Conservation (phyloP, 495 filamentous ascomycete genomes). For the Hypoxylon cercidicola region DNA sequence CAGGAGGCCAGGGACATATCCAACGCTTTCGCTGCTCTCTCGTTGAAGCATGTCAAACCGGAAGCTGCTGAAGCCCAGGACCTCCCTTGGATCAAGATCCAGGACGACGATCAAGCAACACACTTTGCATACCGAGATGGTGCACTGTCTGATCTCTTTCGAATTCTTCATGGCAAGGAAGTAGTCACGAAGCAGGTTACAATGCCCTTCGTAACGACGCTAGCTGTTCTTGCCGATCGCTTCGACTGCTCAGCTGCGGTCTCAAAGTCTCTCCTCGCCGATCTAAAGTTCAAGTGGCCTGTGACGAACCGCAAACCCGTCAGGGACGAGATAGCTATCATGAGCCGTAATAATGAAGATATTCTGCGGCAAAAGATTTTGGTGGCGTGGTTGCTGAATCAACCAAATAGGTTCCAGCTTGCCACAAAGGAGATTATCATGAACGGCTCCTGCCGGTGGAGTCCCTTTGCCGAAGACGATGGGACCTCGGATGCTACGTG, state of each 20-base stretch:
- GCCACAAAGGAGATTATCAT: conserved; percentile 71
- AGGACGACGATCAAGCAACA: conserved; percentile 69
- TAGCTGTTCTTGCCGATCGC: conserved; percentile 73
- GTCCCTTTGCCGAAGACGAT: conserved; percentile 52
- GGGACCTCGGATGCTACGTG: conserved; percentile 60
- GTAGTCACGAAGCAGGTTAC: conserved; percentile 49
- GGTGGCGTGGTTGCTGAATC: conserved; percentile 67
- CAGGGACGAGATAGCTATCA: conserved; percentile 51
- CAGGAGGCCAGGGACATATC: conserved; percentile 60
- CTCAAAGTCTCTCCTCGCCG: conserved; percentile 53
- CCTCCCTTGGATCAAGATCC: conserved; percentile 65
- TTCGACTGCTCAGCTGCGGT: conserved; percentile 66
- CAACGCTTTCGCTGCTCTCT: conserved; percentile 54
- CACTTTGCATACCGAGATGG: conserved; percentile 57
- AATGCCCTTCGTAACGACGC: conserved; percentile 66
- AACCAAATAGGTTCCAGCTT: conserved; percentile 60
- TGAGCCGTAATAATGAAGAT: conserved; percentile 60
- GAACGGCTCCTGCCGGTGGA: conserved; percentile 73
- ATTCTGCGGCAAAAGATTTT: conserved; percentile 71
- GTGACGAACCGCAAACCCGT: conserved; percentile 50
- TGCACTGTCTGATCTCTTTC: conserved; percentile 66
- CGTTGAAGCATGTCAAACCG: conserved; percentile 53
- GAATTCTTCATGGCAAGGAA: conserved; percentile 63
- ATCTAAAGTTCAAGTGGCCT: conserved; percentile 59
- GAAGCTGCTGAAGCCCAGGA: conserved; percentile 55